These are phyloP conservation scores for Syzygium aromaticum DNA, from an alignment of 345 rosid genomes.

Conservation along the genomic window DNA sequence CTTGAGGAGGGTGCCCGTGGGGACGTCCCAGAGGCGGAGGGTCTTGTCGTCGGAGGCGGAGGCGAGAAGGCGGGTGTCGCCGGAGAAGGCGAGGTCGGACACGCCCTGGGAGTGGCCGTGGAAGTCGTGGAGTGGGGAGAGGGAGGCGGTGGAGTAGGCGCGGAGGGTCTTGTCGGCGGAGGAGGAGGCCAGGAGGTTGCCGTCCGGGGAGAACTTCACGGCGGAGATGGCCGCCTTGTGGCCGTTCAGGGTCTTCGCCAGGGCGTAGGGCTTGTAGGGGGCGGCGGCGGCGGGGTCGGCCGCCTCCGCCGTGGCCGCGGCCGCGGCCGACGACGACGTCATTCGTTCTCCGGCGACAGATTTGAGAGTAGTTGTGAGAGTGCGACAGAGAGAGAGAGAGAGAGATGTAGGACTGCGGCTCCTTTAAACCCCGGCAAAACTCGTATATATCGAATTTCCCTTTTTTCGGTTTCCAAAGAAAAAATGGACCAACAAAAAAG, in stretches of 20 bases:
- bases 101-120: slow-evolving; percentile 71
- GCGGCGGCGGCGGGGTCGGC: neutral
- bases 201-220: slow-evolving; percentile 84
- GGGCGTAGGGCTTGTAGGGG: slow-evolving; percentile 57
- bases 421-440: neutral
- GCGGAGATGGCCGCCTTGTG: slow-evolving; percentile 71
- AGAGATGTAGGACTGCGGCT: neutral
- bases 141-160: slow-evolving; percentile 47
- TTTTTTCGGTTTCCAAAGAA: neutral
- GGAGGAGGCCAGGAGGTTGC: slow-evolving; percentile 77
- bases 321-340: neutral
- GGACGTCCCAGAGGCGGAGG: slow-evolving; percentile 86
- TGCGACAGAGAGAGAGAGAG: neutral
- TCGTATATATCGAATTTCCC: neutral
- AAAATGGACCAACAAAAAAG: too few species aligned
- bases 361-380: neutral
- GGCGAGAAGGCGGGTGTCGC: slow-evolving; percentile 75
- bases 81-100: slow-evolving; percentile 87
- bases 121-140: slow-evolving; percentile 35
- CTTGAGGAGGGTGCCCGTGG: slow-evolving; percentile 50
- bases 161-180: slow-evolving; percentile 81
- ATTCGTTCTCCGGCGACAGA: neutral
- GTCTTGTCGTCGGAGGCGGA: slow-evolving; percentile 95
- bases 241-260: slow-evolving; percentile 62
- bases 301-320: neutral